Evolutionary conservation across 306 rosid genomes (phyloP).

Genomic region (Corylus americana): DNA sequence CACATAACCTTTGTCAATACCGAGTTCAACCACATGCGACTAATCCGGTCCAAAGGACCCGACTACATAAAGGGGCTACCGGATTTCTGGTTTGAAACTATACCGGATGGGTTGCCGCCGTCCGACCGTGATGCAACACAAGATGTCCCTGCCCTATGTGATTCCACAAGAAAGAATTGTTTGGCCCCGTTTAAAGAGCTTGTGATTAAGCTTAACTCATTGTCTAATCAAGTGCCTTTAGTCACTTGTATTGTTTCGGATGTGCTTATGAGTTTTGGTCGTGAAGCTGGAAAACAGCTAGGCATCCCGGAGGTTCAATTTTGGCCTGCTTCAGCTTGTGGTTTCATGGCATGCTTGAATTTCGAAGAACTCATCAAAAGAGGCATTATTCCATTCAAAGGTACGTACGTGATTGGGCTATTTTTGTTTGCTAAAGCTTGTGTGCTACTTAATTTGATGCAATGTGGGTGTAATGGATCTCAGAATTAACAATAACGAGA

Average conservation of each 20-base stretch:
- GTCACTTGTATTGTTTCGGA: conserved; percentile 20
- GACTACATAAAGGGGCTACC: neutral
- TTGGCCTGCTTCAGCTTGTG: conserved; percentile 31
- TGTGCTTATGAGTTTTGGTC: conserved; percentile 23
- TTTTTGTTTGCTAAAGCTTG: neutral
- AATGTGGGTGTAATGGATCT: no score
- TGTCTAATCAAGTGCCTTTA: conserved; percentile 10
- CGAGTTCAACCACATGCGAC: conserved; percentile 18
- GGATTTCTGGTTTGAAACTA: conserved; percentile 25
- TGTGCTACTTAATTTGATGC: no score
- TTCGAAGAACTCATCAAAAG: conserved; percentile 16
- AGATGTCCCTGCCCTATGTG: conserved; percentile 18
- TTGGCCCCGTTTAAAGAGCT: conserved; percentile 22
- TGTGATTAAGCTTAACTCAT: conserved; percentile 23
- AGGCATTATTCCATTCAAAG: conserved; percentile 27
- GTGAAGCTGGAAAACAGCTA: conserved; percentile 17
- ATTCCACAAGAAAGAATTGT: conserved; percentile 26
- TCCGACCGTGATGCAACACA: conserved; percentile 21
- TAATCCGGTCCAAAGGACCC: conserved; percentile 23
- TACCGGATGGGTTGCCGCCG: conserved; percentile 25
- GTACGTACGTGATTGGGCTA: neutral
- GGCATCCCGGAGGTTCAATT: conserved; percentile 26
- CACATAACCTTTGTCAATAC: conserved; percentile 29
- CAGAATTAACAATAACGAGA: no score
- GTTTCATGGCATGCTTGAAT: conserved; percentile 17